Base-by-base conservation (phyloP, 352 stramenopile genomes). In the Globisporangium carolinianum region DNA sequence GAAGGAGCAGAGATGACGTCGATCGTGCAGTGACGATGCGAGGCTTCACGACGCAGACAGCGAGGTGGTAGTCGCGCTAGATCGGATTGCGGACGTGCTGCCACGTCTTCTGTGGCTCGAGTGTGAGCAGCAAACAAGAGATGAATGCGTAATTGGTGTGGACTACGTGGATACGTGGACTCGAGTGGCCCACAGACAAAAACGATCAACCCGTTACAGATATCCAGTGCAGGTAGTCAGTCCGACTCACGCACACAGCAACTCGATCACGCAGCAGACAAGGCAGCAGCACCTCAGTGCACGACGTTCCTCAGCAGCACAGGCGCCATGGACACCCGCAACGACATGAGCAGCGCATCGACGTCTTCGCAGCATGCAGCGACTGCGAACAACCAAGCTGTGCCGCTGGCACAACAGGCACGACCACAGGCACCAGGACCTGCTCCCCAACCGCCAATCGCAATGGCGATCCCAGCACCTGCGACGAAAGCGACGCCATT, bases 401-500 rank as follows among this genome's bases (percentile, higher is more conserved):
- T n/a, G 43, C 43, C 43, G 6, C 43, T 17, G 39, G 4, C 39
- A 46, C 8, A 18, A 35, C 12, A 17, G 8, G 24, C 24, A 46
- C 35, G 10, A 36, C 41, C 12, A 5, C 46, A 12, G 7, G 24
- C 8, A 14, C 45, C 46, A 24, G 12, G 17, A 50, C 4, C 18
- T 4, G 15, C 53, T 12, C 12, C 12, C 11, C 39, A n/a, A 39
- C n/a, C 35, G 37, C 58, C 24, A 4, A 12, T 52, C 10, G 17
- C 59, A 2, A 52, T 58, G 47, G 4, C 47, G 24, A 37, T 60
- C 9, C 52, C 59, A 42, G 47, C 48, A 2, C 59, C 47, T 10
- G 37, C 39, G n/a, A 14, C 59, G 6, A 65, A 65, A 35, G 42
- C 18, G 24, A 47, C 45, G 46, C 46, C 37, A 10, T 65, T 57